Base-by-base conservation (phyloP, 1,284 basidiomycete genomes). In the Trichosporon sp. region DNA sequence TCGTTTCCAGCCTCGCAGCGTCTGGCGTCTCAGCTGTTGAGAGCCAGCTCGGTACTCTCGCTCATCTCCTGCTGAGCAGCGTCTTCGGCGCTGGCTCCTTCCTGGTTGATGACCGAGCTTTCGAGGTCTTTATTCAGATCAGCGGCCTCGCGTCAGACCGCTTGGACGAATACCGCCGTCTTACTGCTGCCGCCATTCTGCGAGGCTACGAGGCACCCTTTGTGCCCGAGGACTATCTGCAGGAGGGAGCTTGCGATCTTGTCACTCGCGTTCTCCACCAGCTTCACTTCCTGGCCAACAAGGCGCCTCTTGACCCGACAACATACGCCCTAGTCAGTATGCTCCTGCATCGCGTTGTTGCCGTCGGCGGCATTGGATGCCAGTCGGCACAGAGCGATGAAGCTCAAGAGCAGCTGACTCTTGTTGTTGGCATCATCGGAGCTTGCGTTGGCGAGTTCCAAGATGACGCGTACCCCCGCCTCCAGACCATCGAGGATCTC, bases 201-300 rank as follows among this genome's bases (percentile, higher is more conserved):
- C 84, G 94, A 62, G 86, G 86, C 67, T 81, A 89, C 56, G 85
- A 87, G 27, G 83, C 88, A 14, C 82, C 83, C 2, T 83, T 86
- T 6, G 83, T 96, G 0, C 89, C 92, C 0, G 86, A 87, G 63
- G 88, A 91, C 52, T 82, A 91, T 65, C 83, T 86, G 54, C 84
- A 84, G 2, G 94, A 96, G 60, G 60, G 66, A 58, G 61, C 46
- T 40, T 34, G 64, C 89, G 92, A 85, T 19, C 83, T 97, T 27
- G 85, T 94, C 31, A 83, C 91, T 46, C 90, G 95, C 19, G 88
- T 98, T 1, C 82, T 99, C 1, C 92, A 97, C 77, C 88, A 92
- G 32, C 78, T 99, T 1, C 88, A 91, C 32, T 90, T 87, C 64
- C 81, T 95, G 2, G 88, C 91, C 0, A 91, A 95, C 70, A 88